Evolutionary conservation across 2,329 filamentous ascomycete species (phyloP).

Genomic region (Calcarisporium arbuscula): DNA sequence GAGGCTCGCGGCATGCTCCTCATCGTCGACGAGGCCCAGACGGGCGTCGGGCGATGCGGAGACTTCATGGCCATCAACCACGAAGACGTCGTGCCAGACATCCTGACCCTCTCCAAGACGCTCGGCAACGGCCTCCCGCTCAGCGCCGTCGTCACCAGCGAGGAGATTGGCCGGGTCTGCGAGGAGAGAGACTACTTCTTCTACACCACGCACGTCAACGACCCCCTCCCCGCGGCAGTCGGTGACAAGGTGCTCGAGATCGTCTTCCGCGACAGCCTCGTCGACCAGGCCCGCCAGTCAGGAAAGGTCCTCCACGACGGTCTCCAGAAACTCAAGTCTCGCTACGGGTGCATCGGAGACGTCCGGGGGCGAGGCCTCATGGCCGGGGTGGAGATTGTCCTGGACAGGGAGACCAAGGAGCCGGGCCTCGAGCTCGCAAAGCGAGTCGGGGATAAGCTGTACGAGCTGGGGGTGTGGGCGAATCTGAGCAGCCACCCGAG

Average conservation of each 20-base stretch:
- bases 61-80: slow-evolving; percentile 54
- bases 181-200: slow-evolving; percentile 46
- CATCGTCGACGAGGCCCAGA: slow-evolving; percentile 58
- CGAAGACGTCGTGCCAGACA: slow-evolving; percentile 49
- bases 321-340: slow-evolving; percentile 36
- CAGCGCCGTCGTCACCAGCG: slow-evolving; percentile 49
- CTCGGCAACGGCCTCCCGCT: slow-evolving; percentile 55
- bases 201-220: slow-evolving; percentile 57
- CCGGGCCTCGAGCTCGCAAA: slow-evolving; percentile 41
- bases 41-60: slow-evolving; percentile 49
- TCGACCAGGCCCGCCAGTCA: slow-evolving; percentile 34
- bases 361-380: slow-evolving; percentile 53
- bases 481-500: slow-evolving; percentile 48
- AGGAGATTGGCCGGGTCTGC: slow-evolving; percentile 43
- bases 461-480: slow-evolving; percentile 47
- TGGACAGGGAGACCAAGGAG: slow-evolving; percentile 38
- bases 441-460: slow-evolving; percentile 39
- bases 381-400: slow-evolving; percentile 52
- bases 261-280: slow-evolving; percentile 48
- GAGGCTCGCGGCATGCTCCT: slow-evolving; percentile 51
- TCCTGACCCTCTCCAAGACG: slow-evolving; percentile 55
- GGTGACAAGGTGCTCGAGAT: slow-evolving; percentile 57
- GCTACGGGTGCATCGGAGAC: slow-evolving; percentile 57
- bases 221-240: slow-evolving; percentile 53
- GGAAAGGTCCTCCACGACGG: slow-evolving; percentile 41